Conservation (phyloP, 2,329 filamentous ascomycete species). For the Colletotrichum gigasporum region DNA sequence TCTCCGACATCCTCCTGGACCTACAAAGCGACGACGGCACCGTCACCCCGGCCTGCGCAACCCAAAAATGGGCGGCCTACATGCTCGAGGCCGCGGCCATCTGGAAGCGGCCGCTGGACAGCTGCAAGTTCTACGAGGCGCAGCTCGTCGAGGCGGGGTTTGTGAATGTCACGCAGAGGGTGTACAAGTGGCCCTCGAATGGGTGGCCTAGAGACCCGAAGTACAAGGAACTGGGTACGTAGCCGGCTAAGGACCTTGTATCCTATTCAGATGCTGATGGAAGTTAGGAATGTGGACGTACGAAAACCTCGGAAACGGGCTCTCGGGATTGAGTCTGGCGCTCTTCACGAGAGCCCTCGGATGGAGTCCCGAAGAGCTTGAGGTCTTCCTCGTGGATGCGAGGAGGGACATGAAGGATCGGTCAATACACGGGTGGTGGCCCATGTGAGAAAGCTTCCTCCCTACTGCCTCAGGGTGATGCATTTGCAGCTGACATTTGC, state of each 20-base stretch:
- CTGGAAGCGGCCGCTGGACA: constrained; percentile 41
- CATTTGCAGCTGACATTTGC: too few relatives aligned
- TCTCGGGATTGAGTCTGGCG: constrained; percentile 47
- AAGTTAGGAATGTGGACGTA: constrained; percentile 37
- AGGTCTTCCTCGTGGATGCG: constrained; percentile 44
- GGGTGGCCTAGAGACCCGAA: constrained; percentile 61
- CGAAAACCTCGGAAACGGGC: constrained; percentile 43
- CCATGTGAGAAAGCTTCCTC: too few relatives aligned
- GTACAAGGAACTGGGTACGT: constrained; percentile 59
- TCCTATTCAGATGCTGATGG: neutral
- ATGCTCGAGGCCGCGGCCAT: constrained; percentile 43
- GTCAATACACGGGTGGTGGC: constrained; percentile 48
- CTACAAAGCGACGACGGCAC: constrained; percentile 53
- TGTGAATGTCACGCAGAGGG: constrained; percentile 56
- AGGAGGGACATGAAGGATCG: constrained; percentile 44
- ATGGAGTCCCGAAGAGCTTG: constrained; percentile 45
- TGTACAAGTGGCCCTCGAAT: constrained; percentile 60
- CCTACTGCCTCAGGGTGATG: too few relatives aligned
- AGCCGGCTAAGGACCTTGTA: accelerated
- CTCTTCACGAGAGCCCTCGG: constrained; percentile 45
- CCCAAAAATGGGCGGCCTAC: constrained; percentile 43
- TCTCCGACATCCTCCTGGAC: constrained; percentile 52
- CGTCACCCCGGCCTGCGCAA: constrained; percentile 34
- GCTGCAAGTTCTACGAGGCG: constrained; percentile 41
- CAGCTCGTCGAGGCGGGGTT: constrained; percentile 63